A percentile compares a stretch with the other conserved stretches of the same genome.
Conservation (phyloP, 2,329 filamentous ascomycete species). For the Diaporthe citriasiana region DNA sequence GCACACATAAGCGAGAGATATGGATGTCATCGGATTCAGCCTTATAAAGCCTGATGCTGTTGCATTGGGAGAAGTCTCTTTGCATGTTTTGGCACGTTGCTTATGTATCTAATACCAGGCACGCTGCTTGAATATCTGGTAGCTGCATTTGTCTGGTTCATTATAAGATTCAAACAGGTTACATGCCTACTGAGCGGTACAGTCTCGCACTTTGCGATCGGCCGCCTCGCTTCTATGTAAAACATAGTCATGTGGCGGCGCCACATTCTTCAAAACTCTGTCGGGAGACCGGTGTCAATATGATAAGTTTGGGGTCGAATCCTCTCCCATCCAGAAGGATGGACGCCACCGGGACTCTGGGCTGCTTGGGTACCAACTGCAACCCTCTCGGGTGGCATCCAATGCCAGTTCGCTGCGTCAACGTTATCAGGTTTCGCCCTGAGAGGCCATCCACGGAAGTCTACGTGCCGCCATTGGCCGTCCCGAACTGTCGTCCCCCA, state of each 20-base stretch:
- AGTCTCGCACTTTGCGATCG: not conserved
- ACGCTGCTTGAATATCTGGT: no score
- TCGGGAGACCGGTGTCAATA: conserved; percentile 13
- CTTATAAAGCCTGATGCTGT: not conserved
- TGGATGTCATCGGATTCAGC: not conserved
- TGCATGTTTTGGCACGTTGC: not conserved
- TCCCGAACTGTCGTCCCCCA: not conserved
- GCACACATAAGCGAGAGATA: not conserved
- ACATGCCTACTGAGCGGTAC: not conserved
- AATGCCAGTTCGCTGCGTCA: not conserved
- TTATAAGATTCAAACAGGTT: not conserved
- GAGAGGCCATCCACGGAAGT: no score
- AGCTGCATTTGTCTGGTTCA: not conserved
- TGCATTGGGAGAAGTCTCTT: not conserved
- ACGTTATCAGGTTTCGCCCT: not conserved
- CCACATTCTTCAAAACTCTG: not conserved
- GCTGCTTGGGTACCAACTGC: conserved; percentile 24
- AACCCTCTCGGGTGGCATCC: conserved; percentile 19
- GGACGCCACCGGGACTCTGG: conserved; percentile 23
- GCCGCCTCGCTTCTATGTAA: not conserved
- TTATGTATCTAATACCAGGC: not conserved
- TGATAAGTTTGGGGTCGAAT: not conserved
- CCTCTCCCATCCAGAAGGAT: not conserved
- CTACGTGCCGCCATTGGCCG: conserved; percentile 14
- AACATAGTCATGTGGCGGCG: conserved; percentile 28